Evolutionary conservation across 2,329 filamentous ascomycete species (phyloP), one percentile per base, ranked within the genome.

Genomic region (Orbilia brochopaga): DNA sequence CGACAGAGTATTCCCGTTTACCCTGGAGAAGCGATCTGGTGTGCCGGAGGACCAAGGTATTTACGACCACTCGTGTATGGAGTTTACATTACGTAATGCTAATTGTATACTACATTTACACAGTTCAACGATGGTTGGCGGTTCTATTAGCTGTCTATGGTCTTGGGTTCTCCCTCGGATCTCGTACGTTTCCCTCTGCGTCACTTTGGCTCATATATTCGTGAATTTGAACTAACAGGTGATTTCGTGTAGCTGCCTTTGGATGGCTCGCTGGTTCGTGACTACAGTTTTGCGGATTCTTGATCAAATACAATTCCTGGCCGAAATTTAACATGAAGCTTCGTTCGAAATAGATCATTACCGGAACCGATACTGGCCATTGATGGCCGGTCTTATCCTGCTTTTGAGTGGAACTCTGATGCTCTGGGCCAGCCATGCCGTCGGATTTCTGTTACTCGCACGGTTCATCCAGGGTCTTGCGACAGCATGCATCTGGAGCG

Each of bases 391-490:
- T 3, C 62, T 73, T 10, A 46, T 73, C 8, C 40, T 66, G 7
- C 52, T 73, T 23, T 57, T 73, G 21, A 48, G 52, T 2, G 61
- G 62, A 21, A 73, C 69, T 8, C 17, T 73, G 51, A 73, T 73
- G 69, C 62, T 73, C 11, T 73, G 69, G 69, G 57, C 62, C 32
- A 55, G 69, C 50, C 48, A 40, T 13, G 23, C 37, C 17, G 63
- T 73, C 54, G 23, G 62, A 48, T 27, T 73, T 32, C 32, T 73
- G 46, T 66, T 56, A 27, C 40, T 73, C 15, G 69, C 62, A 8
- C 61, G 69, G 30, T 67, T 73, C 57, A 62, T 73, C n/a, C 69
- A 73, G 30, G 69, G 69, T 40, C 69, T 73, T 44, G 69, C 69
- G 17, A 66, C 69, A 10, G 56, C 69, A 21, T 66, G 62, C 52